Base-by-base conservation (phyloP, 768 basidiomycete genomes). In the Mycena floridula region DNA sequence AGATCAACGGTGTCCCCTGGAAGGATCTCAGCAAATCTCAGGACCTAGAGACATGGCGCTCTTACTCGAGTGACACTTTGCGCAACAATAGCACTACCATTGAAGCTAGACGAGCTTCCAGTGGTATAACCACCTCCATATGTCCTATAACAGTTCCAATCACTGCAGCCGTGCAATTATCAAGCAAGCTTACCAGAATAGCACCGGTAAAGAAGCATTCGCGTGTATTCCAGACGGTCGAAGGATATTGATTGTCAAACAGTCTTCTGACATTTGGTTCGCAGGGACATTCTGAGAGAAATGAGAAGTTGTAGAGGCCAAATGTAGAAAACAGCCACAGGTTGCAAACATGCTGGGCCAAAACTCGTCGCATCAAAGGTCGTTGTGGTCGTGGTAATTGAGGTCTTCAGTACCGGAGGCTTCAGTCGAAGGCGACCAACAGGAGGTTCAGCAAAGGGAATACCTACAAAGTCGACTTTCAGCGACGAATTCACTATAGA, bases 261-360 rank as follows among this genome's bases (percentile, higher is more conserved):
- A 75, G 51, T 76, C 67, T 51, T 77, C 75, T 2, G 66, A 68
- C 25, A 58, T 54, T n/a, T n/a, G n/a, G n/a, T n/a, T n/a, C n/a
- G n/a, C n/a, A n/a, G n/a, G n/a, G n/a, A n/a, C n/a, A n/a, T n/a
- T n/a, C n/a, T n/a, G n/a, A n/a, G n/a, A n/a, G n/a, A n/a, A n/a
- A n/a, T n/a, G 28, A 32, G 11, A 16, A 32, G n/a, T 16, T 32
- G 9, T 9, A 16, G 11, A 32, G 28, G 11, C 16, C 16, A 32
- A 9, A 32, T 9, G 16, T 16, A 16, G 1, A 37, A 7, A n/a
- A n/a, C 16, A 20, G 11, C 21, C 9, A 11, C 11, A 16, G 12
- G 12, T 44, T 63, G 60, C 5, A 60, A 30, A 44, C 65, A 59
- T 11, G 48, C 51, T 12, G 22, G 27, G 11, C 62, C 59, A 42